These are phyloP conservation scores for Tympanopsis confertula DNA, from an alignment of 2,329 filamentous ascomycete genomes.

Conservation along the genomic window DNA sequence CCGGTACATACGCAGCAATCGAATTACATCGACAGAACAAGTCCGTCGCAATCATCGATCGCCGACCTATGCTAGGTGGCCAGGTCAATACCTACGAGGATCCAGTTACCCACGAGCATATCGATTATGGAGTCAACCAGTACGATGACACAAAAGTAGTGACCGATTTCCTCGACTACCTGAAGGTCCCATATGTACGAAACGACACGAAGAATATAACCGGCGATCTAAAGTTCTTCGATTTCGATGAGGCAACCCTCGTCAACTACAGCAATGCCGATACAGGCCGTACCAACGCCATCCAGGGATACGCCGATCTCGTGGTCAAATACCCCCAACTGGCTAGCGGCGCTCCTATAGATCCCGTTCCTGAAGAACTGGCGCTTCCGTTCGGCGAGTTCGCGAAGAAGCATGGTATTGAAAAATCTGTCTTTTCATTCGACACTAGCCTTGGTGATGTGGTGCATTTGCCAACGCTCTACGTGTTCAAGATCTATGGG, in stretches of 20 bases:
- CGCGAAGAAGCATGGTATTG: constrained; percentile 11
- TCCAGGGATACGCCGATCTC: neutral
- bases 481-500: neutral
- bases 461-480: neutral
- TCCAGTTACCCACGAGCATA: neutral
- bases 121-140: neutral
- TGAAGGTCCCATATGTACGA: neutral
- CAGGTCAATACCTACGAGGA: neutral
- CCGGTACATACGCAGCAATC: constrained; percentile 8
- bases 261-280: no score
- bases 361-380: constrained; percentile 15
- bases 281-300: no score
- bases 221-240: no score
- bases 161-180: neutral
- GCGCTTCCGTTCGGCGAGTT: constrained; percentile 15
- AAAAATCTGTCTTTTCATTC: constrained; percentile 8
- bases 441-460: constrained; percentile 1
- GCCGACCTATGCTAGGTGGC: neutral
- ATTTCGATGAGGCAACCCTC: no score
- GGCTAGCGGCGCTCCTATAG: constrained; percentile 11
- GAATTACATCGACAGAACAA: constrained; percentile 6
- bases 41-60: constrained; percentile 8
- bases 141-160: neutral
- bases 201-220: no score
- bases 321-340: constrained; percentile 13